Evolutionary conservation across 176 grass and related monocot genomes (phyloP).

Genomic region (Carex cristatella): DNA sequence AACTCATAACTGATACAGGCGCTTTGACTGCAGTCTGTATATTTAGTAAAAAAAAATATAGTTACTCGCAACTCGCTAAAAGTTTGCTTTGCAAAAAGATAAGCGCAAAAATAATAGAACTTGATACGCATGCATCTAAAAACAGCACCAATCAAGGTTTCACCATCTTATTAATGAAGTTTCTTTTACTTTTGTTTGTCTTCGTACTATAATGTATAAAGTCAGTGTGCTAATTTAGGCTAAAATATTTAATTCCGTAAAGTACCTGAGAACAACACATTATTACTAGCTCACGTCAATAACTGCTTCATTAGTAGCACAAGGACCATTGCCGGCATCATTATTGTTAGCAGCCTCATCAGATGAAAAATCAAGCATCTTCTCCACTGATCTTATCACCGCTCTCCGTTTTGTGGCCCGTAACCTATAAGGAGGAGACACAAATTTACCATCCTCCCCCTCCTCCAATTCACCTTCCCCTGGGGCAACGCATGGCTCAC

Average conservation of each 20-base stretch:
- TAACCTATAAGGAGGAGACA: slow-evolving; percentile 77
- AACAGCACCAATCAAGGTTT: not conserved
- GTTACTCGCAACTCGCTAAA: not conserved
- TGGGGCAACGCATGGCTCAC: slow-evolving; percentile 32
- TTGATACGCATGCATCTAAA: not conserved
- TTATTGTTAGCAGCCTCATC: slow-evolving; percentile 30
- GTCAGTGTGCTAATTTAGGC: not conserved
- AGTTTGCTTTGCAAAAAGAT: not conserved
- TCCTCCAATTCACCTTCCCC: slow-evolving; percentile 15
- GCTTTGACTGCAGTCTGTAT: not conserved
- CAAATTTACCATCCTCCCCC: slow-evolving; percentile 30
- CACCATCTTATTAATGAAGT: not conserved
- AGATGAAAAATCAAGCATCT: slow-evolving; percentile 81
- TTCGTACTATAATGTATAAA: not conserved
- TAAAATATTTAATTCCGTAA: not conserved
- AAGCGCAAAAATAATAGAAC: not conserved
- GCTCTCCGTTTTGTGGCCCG: slow-evolving; percentile 55
- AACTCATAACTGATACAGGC: not conserved
- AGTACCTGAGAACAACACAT: slow-evolving; percentile 6
- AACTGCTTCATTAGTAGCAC: slow-evolving; percentile 18
- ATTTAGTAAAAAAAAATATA: not conserved
- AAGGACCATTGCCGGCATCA: slow-evolving; percentile 13
- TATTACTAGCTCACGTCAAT: slow-evolving; percentile 15
- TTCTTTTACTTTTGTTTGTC: not conserved
- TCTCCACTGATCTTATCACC: slow-evolving; percentile 60